Evolutionary conservation across 2,329 filamentous ascomycete species (phyloP).

Genomic region (Nemania abortiva): DNA sequence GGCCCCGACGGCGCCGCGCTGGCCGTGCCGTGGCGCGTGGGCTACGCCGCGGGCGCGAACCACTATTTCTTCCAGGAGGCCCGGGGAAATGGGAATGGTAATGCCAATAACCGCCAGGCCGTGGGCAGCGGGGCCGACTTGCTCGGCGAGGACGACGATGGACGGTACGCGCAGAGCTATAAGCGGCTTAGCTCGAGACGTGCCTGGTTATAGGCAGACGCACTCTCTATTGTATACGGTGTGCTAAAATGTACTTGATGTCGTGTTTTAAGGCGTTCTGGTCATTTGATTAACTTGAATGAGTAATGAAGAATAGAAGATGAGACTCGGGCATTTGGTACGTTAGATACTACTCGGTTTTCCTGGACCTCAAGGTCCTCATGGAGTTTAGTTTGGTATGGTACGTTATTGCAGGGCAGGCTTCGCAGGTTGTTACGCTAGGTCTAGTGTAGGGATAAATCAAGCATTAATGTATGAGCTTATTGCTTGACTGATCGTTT

Average conservation of each 20-base stretch:
- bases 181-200: slow-evolving; percentile 43
- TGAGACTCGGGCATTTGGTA: background rate
- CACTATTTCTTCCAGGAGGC: slow-evolving; percentile 50
- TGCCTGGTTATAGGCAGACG: slow-evolving; percentile 36
- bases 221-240: background rate
- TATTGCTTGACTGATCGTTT: background rate
- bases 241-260: background rate
- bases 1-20: slow-evolving; percentile 43
- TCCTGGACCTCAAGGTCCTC: background rate
- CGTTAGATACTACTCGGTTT: background rate
- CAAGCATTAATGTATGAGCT: background rate
- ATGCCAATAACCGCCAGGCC: too few species aligned
- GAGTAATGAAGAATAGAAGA: too few species aligned
- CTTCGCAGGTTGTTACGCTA: background rate
- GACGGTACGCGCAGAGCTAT: slow-evolving; percentile 39
- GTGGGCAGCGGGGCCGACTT: slow-evolving; percentile 19
- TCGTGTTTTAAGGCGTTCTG: background rate
- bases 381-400: background rate
- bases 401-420: background rate
- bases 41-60: slow-evolving; percentile 44
- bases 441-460: background rate
- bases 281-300: too few species aligned
- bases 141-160: slow-evolving; percentile 6
- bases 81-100: too few species aligned
- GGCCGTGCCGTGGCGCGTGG: slow-evolving; percentile 45